Conservation (phyloP, 1,139 yeast genomes). For the Scheffersomyces titani region DNA sequence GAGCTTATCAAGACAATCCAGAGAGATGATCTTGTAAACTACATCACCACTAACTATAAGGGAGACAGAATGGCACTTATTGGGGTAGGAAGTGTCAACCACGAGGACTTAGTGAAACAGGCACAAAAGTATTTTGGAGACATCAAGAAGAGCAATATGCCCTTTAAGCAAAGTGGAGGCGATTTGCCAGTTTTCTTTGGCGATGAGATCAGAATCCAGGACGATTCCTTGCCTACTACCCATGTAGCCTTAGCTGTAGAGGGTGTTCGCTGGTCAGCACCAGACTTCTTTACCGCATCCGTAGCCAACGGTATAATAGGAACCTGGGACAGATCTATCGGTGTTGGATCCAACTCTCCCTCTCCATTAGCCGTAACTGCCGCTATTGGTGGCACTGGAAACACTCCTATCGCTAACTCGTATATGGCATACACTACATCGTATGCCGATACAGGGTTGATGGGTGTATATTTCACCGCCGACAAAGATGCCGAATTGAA, state of each 20-base stretch:
- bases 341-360: conserved; percentile 70
- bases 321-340: conserved; percentile 94
- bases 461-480: conserved; percentile 94
- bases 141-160: conserved; percentile 63
- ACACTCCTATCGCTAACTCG: conserved; percentile 76
- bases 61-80: conserved; percentile 98
- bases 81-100: conserved; percentile 93
- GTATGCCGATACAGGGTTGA: conserved; percentile 94
- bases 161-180: conserved; percentile 74
- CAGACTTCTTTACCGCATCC: conserved; percentile 92
- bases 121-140: conserved; percentile 80
- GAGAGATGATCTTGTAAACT: conserved; percentile 72
- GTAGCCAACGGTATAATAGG: conserved; percentile 97
- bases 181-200: conserved; percentile 82
- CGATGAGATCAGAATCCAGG: conserved; percentile 83
- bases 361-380: conserved; percentile 79
- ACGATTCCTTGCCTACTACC: conserved; percentile 81
- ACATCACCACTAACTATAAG: conserved; percentile 83
- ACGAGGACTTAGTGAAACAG: conserved; percentile 72
- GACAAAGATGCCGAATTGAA: conserved; percentile 72
- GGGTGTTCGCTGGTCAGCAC: conserved; percentile 97
- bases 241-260: conserved; percentile 95
- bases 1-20: conserved; percentile 82
- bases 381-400: conserved; percentile 57
- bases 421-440: conserved; percentile 97